A percentile compares a stretch with the other conserved stretches of the same genome.
phyloP scores from a whole-genome alignment of 2,329 filamentous ascomycete species.

The Ophiocordyceps polyrhachis-furcata region DNA sequence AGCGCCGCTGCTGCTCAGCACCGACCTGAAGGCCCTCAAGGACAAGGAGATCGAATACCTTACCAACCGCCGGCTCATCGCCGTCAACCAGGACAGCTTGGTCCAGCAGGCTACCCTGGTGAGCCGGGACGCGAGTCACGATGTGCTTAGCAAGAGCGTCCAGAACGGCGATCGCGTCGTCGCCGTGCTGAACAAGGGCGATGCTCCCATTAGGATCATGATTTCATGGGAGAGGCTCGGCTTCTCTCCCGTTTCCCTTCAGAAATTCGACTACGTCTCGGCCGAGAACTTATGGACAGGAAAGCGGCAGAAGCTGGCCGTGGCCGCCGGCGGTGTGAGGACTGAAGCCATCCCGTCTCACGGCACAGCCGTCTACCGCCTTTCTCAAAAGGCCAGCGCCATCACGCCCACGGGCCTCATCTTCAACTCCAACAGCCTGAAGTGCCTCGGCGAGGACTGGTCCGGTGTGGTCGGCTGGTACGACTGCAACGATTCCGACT shows the following conservation, averaged over 20 bases:
- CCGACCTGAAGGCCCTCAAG: constrained; percentile 18
- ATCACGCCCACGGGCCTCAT: constrained; percentile 25
- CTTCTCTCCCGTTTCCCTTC: constrained; percentile 10
- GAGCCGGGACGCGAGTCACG: constrained; percentile 21
- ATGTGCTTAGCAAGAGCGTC: constrained; percentile 26
- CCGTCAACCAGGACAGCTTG: constrained; percentile 21
- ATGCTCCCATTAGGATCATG: constrained; percentile 8
- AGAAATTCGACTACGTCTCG: constrained; percentile 8
- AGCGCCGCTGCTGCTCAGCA: constrained; percentile 17
- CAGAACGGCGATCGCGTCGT: constrained; percentile 26
- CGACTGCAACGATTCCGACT: constrained; percentile 17
- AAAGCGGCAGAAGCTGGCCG: constrained; percentile 6
- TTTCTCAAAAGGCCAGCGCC: constrained; percentile 13
- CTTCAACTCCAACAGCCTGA: constrained; percentile 26
- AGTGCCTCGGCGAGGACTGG: constrained; percentile 19
- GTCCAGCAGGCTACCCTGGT: constrained; percentile 27
- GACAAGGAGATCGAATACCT: constrained; percentile 16
- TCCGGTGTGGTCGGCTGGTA: constrained; percentile 13
- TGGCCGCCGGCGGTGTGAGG: constrained; percentile 6
- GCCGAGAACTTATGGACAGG: constrained; percentile 26
- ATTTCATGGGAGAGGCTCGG: constrained; percentile 19
- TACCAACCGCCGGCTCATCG: constrained; percentile 21
- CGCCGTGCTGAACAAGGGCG: constrained; percentile 25
- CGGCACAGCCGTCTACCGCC: constrained; percentile 22
- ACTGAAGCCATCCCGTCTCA: constrained; percentile 15